Base-by-base conservation (phyloP, 1,284 basidiomycete genomes). In the Sporisorium iseilematis-ciliati region DNA sequence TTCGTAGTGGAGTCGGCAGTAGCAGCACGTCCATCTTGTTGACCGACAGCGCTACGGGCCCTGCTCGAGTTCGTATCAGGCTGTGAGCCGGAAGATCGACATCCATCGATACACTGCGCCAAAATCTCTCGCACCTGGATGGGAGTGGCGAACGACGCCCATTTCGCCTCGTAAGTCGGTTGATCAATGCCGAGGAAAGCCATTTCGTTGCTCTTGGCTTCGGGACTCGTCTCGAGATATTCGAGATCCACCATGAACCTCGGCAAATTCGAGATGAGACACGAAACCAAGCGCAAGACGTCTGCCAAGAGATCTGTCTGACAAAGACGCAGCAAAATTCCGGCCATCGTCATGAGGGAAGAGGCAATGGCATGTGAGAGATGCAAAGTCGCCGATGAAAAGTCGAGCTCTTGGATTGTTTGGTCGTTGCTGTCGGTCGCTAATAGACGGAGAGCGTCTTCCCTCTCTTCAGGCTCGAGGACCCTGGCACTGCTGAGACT, bases 301-400 rank as follows among this genome's bases (percentile, higher is more conserved):
- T 75, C 64, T 7, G 54, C 43, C n/a, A 80, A 45, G 18, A 64
- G 43, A 26, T 78, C 67, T 18, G 60, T 64, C 57, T 73, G 69
- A 48, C 65, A 67, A 7, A 72, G 20, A 6, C 75, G 67, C 41
- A 79, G 56, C 38, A 79, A 49, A 0, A 81, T 45, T 3, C 75
- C 77, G 4, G 67, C 61, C 57, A 77, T 63, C 25, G 57, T 45
- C 54, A 72, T 59, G 11, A 81, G 46, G 6, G 72, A 55, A 4
- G 62, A 62, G 2, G 79, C 79, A 14, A 76, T 57, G 5, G 60
- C 65, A 33, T 65, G 57, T 0, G 68, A 71, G 20, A 76, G 65
- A 40, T 68, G 64, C 46, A 74, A 66, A 0, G 67, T 75, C 8
- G 67, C 69, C 43, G 57, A 66, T 5, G 70, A 62, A 38, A 65